Evolutionary conservation across 495 filamentous ascomycete genomes (phyloP).

Genomic region (Glonium stellatum): DNA sequence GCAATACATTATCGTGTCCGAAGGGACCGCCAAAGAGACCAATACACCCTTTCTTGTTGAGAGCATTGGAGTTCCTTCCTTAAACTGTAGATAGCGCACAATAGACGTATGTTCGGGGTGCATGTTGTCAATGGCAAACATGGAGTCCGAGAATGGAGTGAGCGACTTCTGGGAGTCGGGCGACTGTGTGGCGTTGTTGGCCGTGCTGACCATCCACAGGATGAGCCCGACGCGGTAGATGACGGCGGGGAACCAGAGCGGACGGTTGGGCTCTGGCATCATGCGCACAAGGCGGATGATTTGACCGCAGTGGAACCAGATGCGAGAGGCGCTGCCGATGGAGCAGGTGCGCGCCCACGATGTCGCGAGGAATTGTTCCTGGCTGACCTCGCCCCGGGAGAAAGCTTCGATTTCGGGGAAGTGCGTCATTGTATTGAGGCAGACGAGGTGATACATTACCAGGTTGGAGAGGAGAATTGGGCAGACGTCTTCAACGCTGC

Average conservation of each 20-base stretch:
- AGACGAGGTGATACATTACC: conserved; percentile 24
- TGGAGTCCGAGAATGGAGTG: conserved; percentile 8
- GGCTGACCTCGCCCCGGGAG: conserved; percentile 13
- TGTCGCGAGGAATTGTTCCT: conserved; percentile 10
- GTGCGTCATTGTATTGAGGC: conserved; percentile 15
- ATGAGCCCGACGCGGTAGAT: conserved; percentile 48
- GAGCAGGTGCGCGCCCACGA: conserved; percentile 6
- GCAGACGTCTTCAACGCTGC: neutral
- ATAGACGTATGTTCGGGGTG: conserved; percentile 37
- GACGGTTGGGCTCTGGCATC: conserved; percentile 36
- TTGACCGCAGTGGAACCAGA: conserved; percentile 22
- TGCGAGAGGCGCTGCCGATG: conserved; percentile 8
- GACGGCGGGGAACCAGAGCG: conserved; percentile 49
- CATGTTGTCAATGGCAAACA: conserved; percentile 27
- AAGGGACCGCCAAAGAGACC: conserved; percentile 2
- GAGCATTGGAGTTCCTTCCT: conserved; percentile 37
- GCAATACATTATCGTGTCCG: conserved; percentile 40
- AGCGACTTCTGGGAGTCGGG: neutral
- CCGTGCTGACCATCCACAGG: conserved; percentile 44
- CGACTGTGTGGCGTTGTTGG: conserved; percentile 18
- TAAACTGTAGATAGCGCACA: conserved; percentile 37
- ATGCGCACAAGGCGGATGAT: conserved; percentile 15
- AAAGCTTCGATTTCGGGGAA: conserved; percentile 18
- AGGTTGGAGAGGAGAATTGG: conserved; percentile 15
- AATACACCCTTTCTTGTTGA: conserved; percentile 27